These are phyloP conservation scores for Phylloporus rhodoxanthus DNA, from an alignment of 768 basidiomycete species.

Conservation along the genomic window DNA sequence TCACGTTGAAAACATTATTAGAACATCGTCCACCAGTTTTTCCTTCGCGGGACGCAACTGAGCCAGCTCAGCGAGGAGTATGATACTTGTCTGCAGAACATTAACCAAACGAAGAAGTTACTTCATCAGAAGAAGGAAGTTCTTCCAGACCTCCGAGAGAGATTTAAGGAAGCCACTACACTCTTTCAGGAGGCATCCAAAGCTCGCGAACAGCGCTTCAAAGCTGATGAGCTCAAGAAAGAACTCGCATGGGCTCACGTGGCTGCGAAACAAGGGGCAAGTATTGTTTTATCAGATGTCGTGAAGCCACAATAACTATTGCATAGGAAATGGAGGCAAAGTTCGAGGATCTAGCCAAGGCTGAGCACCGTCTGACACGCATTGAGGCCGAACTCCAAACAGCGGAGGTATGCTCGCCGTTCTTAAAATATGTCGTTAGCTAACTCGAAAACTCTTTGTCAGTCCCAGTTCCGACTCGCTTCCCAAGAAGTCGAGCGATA, in stretches of 20 bases:
- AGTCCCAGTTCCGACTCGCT: slow-evolving; percentile 33
- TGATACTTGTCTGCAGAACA: slow-evolving; percentile 65
- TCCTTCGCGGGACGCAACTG: slow-evolving; percentile 89
- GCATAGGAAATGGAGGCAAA: slow-evolving; percentile 41
- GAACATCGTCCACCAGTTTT: slow-evolving; percentile 54
- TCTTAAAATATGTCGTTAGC: neutral
- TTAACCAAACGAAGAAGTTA: slow-evolving; percentile 58
- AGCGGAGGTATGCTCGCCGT: slow-evolving; percentile 32
- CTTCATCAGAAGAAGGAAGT: slow-evolving; percentile 68
- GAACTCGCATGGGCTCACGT: slow-evolving; percentile 90
- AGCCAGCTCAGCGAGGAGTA: slow-evolving; percentile 86
- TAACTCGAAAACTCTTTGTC: neutral
- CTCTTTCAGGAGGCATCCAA: slow-evolving; percentile 71
- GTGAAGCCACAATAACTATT: neutral
- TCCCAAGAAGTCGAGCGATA: slow-evolving; percentile 32
- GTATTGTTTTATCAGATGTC: slow-evolving; percentile 15
- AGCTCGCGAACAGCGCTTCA: slow-evolving; percentile 64
- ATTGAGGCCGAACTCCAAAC: slow-evolving; percentile 35
- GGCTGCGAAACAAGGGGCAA: slow-evolving; percentile 57
- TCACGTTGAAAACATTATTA: neutral
- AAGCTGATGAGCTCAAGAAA: slow-evolving; percentile 64
- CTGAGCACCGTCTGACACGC: slow-evolving; percentile 34
- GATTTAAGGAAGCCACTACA: slow-evolving; percentile 49
- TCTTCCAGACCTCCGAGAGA: slow-evolving; percentile 66
- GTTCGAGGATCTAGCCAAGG: slow-evolving; percentile 37